Base-by-base conservation (phyloP, 2,329 filamentous ascomycete genomes). In the Elsinoe necatrix region DNA sequence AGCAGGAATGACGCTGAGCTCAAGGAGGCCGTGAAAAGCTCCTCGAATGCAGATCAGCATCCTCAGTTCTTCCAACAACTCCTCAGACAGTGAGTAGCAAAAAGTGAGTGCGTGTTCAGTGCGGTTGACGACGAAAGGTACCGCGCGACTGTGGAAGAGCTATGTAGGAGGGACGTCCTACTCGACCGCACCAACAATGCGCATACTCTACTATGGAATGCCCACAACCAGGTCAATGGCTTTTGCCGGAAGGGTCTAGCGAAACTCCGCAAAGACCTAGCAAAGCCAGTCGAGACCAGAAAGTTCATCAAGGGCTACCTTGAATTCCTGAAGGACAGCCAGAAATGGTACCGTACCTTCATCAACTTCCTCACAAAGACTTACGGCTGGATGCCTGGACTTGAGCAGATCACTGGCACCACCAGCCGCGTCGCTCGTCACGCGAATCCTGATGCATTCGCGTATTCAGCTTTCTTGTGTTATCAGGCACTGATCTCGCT, bases 271-370 rank as follows among this genome's bases (percentile, higher is more conserved):
- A 75, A 75, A 57, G 69, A 70, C 39, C 78, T 76, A 63, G 78
- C 77, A 64, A 77, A 75, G 63, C 74, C 77, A 57, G 80, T 84
- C 45, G 79, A 82, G 71, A 83, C 82, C 65, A 83, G 91, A 61
- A 93, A 90, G 71, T 76, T 92, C 52, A 85, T 88, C 68, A 91
- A 87, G 71, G 79, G 85, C 61, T 97, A 95, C 70, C 77, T 85
- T 57, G 81, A 83, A 63, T 97, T 95, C 69, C 82, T 97, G 63
- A 95, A 92, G 71, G 85, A 85, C 47, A 87, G 89, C 62, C 88
- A 93, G 71, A 83, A 83, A 65, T 96, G 95, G 70, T 97, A 97
- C 76, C 83, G 87, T 65, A 84, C 83, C 62, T 93, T 89, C 66
- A 86, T 96, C 56, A 84, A 92, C 69, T 82, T 85, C 57, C 77